Base-by-base conservation (phyloP, 2,329 filamentous ascomycete species). In the Penicillium thymicola region DNA sequence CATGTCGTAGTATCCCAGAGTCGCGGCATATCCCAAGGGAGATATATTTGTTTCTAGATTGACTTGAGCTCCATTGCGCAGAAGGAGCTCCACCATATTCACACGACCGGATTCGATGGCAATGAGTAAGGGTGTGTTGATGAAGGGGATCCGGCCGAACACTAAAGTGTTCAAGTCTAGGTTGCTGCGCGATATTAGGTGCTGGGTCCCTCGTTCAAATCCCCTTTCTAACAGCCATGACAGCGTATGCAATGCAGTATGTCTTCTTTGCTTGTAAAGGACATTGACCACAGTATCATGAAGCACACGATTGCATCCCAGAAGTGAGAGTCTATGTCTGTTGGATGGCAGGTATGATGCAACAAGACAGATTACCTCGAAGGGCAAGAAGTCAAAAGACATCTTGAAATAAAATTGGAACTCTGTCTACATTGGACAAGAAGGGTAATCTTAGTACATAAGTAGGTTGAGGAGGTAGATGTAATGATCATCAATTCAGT, bases 71-170 rank as follows among this genome's bases (percentile, higher is more conserved):
- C 48, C 48, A 18, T 51, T 32, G 6, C 11, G 48, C 7, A 51
- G 38, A n/a, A 51, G 21, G 6, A 44, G 14, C 21, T 51, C 48
- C 14, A 36, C 38, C 16, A 51, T 34, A n/a, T 44, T 44, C 28
- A 6, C 7, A 44, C 5, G 48, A n/a, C 48, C 18, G 1, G 0
- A 18, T 1, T 4, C 0, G 4, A 34, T 10, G 10, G 48, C 48
- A 27, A 27, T 0, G 2, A 51, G 48, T 14, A 34, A 36, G 10
- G 28, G 38, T 11, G 38, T 51, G 14, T 18, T 27, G 28, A 13
- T 27, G 2, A 1, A 1, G 5, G 0, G 2, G 8, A 0, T 1
- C 14, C 27, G 3, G 1, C 1, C 0, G 4, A 0, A 2, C 4
- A 51, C 1, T 5, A 6, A 0, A 4, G 14, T 13, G 7, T 51